Conservation (phyloP, 306 rosid species). For the Glycine latifolia region DNA sequence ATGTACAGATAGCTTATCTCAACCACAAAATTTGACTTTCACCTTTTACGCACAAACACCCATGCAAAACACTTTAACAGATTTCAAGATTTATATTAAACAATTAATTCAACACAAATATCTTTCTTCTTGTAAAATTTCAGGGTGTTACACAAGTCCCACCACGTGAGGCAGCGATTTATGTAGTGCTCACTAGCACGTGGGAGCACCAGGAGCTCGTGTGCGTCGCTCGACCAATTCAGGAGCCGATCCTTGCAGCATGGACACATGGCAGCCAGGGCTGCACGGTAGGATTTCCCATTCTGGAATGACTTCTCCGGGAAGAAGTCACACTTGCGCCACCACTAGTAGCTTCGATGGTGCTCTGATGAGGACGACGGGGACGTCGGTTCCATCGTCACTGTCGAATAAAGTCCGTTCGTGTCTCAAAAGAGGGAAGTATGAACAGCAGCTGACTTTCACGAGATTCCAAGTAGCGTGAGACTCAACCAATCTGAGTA, state of each 20-base stretch:
- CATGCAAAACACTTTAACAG: too few species aligned
- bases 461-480: neutral
- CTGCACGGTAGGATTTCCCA: slow-evolving; percentile 58
- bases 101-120: too few species aligned
- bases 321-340: slow-evolving; percentile 74
- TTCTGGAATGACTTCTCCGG: slow-evolving; percentile 72
- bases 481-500: too few species aligned
- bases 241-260: slow-evolving; percentile 81
- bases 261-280: slow-evolving; percentile 64
- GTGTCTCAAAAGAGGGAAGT: too few species aligned
- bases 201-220: slow-evolving; percentile 79
- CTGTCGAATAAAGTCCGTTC: neutral
- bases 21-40: too few species aligned
- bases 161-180: slow-evolving; percentile 82
- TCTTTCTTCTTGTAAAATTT: too few species aligned
- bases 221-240: slow-evolving; percentile 72
- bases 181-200: too few species aligned
- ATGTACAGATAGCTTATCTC: too few species aligned
- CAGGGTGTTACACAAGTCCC: too few species aligned
- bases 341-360: slow-evolving; percentile 89
- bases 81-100: too few species aligned
- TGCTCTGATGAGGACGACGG: neutral
- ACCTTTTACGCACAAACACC: too few species aligned
- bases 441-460: neutral
- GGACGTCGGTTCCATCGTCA: slow-evolving; percentile 32